Evolutionary conservation across 257 asterid species (phyloP), one percentile per base, ranked within the genome.

Genomic region (Solanum etuberosum): DNA sequence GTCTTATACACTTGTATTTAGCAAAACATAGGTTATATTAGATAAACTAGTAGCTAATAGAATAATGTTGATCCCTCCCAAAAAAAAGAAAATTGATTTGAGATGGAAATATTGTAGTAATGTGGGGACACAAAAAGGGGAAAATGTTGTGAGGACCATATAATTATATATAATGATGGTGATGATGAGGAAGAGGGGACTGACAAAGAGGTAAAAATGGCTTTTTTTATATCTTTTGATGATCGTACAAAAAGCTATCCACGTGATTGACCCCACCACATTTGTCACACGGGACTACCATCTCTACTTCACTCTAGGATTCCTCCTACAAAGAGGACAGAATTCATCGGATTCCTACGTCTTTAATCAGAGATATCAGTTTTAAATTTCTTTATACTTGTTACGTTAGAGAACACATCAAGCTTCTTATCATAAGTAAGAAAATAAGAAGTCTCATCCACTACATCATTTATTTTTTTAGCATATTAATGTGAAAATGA

Each of bases 151-250:
- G 84, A 78, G 65, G 65, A 78, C 40, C 40, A 78, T 42, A 34
- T 76, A 38, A 21, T 23, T 38, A 73, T 72, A 43, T 21, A 72
- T 46, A 23, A 48, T 37, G 87, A 70, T 16, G 13, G 72, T 46
- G 83, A 71, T 86, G 73, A 86, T 86, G 83, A 86, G 71, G 18
- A 4, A 9, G 14, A 23, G 14, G 83, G 38, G 20, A 23, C 84
- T 80, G 84, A 80, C 65, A 80, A 80, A 80, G 84, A 80, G 67
- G 40, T 80, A 46, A 80, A 29, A 27, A 25, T 42, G 84, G 29
- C 27, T 80, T 46, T 80, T 80, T 29, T 42, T 6, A 68, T 68
- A 1, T 67, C 3, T 31, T 48, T 13, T 3, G 4, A 71, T 85
- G 83, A 43, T 71, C 71, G 70, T 29, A 63, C 29, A 20, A 76